Conservation (phyloP, 768 basidiomycete species). For the Termitomyces sp. region DNA sequence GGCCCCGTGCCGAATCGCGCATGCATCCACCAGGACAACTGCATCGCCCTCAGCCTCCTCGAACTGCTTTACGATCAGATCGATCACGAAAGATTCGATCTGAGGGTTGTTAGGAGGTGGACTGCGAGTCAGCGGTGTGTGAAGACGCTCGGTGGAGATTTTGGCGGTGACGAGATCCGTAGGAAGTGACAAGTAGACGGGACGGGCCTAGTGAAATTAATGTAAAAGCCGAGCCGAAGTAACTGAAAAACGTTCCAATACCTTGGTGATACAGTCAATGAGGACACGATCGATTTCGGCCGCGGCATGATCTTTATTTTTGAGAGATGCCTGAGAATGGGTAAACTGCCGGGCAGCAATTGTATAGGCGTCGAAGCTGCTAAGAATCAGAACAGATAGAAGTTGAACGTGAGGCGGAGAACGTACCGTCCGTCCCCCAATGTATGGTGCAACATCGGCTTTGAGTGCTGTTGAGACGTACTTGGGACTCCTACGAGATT, state of each 20-base stretch:
- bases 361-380: constrained; percentile 75
- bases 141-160: constrained; percentile 62
- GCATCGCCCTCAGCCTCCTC: constrained; percentile 64
- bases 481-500: constrained; percentile 68
- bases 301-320: constrained; percentile 48
- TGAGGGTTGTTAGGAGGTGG: constrained; percentile 51
- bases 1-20: constrained; percentile 69
- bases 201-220: constrained; percentile 53
- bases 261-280: constrained; percentile 58
- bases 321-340: constrained; percentile 59
- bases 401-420: too few species aligned
- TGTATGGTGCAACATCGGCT: constrained; percentile 15
- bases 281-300: constrained; percentile 78
- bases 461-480: constrained; percentile 11
- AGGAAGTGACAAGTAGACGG: constrained; percentile 84
- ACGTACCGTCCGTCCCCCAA: constrained; percentile 13
- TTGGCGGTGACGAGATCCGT: constrained; percentile 74
- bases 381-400: too few species aligned
- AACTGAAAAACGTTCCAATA: constrained; percentile 19
- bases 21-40: constrained; percentile 79
- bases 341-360: constrained; percentile 77
- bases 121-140: constrained; percentile 49
- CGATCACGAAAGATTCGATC: constrained; percentile 66
- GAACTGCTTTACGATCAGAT: constrained; percentile 65
- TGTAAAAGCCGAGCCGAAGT: not conserved